phyloP scores from a whole-genome alignment of 164 flowering plant species.

The Sextonia rubra region DNA sequence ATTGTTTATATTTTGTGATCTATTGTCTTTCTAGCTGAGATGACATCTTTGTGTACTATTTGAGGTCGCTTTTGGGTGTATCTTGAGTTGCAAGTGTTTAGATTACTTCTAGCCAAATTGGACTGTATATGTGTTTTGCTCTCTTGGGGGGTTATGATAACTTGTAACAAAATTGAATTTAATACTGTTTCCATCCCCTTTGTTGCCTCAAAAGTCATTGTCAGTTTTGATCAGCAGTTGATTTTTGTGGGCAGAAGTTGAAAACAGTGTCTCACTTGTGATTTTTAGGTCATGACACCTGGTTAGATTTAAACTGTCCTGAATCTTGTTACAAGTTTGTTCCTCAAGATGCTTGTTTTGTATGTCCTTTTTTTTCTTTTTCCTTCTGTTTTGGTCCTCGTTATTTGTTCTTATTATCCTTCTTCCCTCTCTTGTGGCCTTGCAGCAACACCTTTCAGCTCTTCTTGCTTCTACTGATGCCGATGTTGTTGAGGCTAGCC shows the following conservation, averaged over 20 bases:
- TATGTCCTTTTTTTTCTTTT: neutral
- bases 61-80: too few species aligned
- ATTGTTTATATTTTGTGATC: too few species aligned
- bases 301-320: neutral
- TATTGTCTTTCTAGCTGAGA: neutral
- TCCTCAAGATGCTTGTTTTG: neutral
- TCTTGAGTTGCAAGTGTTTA: too few species aligned
- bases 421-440: conserved; percentile 5
- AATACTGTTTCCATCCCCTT: too few species aligned
- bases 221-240: too few species aligned
- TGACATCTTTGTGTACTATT: neutral
- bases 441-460: conserved; percentile 83
- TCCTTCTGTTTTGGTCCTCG: neutral
- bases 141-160: too few species aligned
- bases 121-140: too few species aligned
- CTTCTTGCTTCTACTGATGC: conserved; percentile 89
- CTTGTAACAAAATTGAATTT: too few species aligned
- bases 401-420: neutral
- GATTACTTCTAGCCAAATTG: too few species aligned
- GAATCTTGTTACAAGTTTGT: neutral
- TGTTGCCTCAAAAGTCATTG: too few species aligned
- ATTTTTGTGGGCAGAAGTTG: too few species aligned
- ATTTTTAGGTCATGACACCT: neutral
- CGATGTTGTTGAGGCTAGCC: conserved; percentile 83
- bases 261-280: neutral